phyloP scores from a whole-genome alignment of 345 rosid genomes.

The Populus deltoides region DNA sequence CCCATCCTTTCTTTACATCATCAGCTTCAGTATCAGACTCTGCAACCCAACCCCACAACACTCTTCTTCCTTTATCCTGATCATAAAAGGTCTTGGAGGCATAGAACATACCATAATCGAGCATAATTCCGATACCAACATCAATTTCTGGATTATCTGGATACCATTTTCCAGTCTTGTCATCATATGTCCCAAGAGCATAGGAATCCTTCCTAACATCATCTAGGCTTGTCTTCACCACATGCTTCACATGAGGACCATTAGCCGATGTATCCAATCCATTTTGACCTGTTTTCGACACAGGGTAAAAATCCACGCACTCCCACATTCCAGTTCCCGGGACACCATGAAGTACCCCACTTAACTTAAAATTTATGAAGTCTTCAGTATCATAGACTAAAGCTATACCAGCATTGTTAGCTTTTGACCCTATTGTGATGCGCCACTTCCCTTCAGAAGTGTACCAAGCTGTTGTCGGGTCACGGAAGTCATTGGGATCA shows the following conservation, averaged over 20 bases:
- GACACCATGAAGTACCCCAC: conserved; percentile 53
- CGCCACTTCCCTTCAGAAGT: conserved; percentile 82
- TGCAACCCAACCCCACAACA: conserved; percentile 72
- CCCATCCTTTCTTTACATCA: conserved; percentile 64
- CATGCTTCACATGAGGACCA: conserved; percentile 54
- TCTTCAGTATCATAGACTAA: conserved; percentile 75
- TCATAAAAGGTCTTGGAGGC: conserved; percentile 73
- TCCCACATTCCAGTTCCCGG: conserved; percentile 93
- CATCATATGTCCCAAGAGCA: conserved; percentile 56
- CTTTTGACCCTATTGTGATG: conserved; percentile 62
- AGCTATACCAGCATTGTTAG: conserved; percentile 60
- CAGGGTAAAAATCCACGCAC: conserved; percentile 52
- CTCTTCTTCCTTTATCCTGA: conserved; percentile 43
- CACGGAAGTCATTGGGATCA: conserved; percentile 67
- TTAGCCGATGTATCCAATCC: conserved; percentile 59
- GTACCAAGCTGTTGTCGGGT: conserved; percentile 90
- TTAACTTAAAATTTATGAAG: conserved; percentile 45
- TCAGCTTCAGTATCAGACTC: conserved; percentile 61
- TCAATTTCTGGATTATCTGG: conserved; percentile 54
- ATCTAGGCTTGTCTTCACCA: conserved; percentile 57
- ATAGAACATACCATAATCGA: conserved; percentile 63
- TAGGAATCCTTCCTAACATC: conserved; percentile 59
- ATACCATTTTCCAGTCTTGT: conserved; percentile 37
- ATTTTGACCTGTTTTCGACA: conserved; percentile 31
- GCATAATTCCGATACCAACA: conserved; percentile 58